Conservation (phyloP, 2,329 filamentous ascomycete species). For the Davidsoniella eucalypti region DNA sequence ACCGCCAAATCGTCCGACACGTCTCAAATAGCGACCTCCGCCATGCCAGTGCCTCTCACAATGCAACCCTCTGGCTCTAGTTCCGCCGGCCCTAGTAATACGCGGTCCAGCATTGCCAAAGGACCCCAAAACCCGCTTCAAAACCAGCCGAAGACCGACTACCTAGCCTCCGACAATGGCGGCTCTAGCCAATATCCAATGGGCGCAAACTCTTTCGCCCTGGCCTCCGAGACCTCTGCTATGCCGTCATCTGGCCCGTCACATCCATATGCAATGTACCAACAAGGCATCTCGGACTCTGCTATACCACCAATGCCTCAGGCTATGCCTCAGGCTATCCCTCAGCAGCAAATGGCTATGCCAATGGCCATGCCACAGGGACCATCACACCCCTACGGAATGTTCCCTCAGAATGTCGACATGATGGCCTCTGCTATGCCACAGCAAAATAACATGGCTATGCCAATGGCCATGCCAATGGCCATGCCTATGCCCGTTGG, state of each 20-base stretch:
- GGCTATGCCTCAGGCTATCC: background rate
- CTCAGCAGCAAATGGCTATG: background rate
- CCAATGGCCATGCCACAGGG: conserved; percentile 21
- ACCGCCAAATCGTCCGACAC: background rate
- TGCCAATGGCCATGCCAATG: conserved; percentile 33
- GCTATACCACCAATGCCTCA: background rate
- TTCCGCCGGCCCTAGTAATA: background rate
- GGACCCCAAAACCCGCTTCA: background rate
- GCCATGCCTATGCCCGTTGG: conserved; percentile 54
- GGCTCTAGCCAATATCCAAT: conserved; percentile 1
- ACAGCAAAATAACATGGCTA: conserved; percentile 31
- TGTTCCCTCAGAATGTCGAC: conserved; percentile 71
- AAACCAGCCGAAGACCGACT: conserved; percentile 6
- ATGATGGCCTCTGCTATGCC: conserved; percentile 44
- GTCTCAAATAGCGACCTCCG: background rate
- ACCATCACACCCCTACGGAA: conserved; percentile 69
- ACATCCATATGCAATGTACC: conserved; percentile 12
- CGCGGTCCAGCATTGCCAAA: conserved; percentile 6
- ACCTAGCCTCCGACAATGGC: conserved; percentile 1
- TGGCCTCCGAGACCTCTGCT: conserved; percentile 7
- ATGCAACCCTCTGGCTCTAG: background rate
- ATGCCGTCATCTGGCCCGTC: conserved; percentile 10
- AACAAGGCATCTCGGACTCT: conserved; percentile 10
- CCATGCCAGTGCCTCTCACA: background rate
- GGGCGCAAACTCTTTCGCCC: conserved; percentile 3